phyloP scores from a whole-genome alignment of 2,329 filamentous ascomycete genomes.

The Phaeosphaeria sp. region DNA sequence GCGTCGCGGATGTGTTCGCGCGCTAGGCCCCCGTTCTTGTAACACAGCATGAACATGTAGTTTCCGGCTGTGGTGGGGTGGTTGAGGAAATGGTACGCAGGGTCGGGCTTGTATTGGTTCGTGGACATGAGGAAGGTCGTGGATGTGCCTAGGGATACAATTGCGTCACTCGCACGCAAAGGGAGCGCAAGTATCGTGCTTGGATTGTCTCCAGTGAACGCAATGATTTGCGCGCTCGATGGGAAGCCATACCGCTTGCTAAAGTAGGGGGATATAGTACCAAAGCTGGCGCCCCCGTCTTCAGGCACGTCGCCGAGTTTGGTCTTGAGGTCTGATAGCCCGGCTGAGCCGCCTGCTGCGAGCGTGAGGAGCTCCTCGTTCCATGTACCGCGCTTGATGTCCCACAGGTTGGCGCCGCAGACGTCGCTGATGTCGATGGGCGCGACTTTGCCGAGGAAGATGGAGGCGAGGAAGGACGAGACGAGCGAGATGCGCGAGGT shows the following conservation, averaged over 20 bases:
- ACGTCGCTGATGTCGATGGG: conserved; percentile 94
- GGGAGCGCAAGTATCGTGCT: conserved; percentile 92
- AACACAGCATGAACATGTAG: conserved; percentile 99
- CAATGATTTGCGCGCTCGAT: conserved; percentile 75
- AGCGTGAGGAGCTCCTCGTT: conserved; percentile 77
- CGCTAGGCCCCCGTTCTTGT: conserved; percentile 96
- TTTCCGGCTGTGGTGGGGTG: conserved; percentile 88
- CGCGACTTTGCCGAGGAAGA: conserved; percentile 84
- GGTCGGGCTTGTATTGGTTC: conserved; percentile 86
- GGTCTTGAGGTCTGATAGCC: conserved; percentile 68
- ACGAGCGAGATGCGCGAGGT: conserved; percentile 90
- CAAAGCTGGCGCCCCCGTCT: conserved; percentile 82
- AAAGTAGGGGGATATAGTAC: conserved; percentile 80
- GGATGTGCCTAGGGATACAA: conserved; percentile 92
- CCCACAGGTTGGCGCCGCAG: conserved; percentile 97
- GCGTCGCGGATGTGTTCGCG: conserved; percentile 87
- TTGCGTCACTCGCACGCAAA: conserved; percentile 85
- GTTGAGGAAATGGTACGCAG: conserved; percentile 97
- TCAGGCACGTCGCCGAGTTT: conserved; percentile 83
- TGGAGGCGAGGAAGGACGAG: conserved; percentile 90
- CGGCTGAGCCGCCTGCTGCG: conserved; percentile 67
- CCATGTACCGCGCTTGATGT: conserved; percentile 78
- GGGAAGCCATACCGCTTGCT: conserved; percentile 79
- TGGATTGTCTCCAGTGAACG: conserved; percentile 96
- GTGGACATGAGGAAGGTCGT: conserved; percentile 99